phyloP scores from a whole-genome alignment of 192 early-diverging fungal genomes.

The Coemansia sp. region DNA sequence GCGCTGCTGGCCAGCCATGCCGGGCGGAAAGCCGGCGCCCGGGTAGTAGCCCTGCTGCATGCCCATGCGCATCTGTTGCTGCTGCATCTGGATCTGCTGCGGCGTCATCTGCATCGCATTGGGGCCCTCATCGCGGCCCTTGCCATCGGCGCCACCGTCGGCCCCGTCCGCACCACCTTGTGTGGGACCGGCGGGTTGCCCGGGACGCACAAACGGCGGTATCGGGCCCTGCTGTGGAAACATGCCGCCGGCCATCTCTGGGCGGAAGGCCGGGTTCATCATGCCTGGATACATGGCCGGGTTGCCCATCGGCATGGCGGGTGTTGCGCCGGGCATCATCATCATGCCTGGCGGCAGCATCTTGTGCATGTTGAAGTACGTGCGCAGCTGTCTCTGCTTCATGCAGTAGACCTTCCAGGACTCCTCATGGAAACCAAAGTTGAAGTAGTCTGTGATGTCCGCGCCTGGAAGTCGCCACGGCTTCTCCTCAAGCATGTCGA shows the following conservation, averaged over 20 bases:
- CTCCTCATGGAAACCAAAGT: constrained; percentile 97
- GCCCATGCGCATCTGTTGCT: constrained; percentile 37
- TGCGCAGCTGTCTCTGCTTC: constrained; percentile 88
- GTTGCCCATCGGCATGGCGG: constrained; percentile 27
- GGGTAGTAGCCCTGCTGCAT: constrained; percentile 36
- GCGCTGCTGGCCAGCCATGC: constrained; percentile 29
- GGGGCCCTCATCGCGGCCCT: constrained; percentile 5
- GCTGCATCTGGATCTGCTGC: constrained; percentile 25
- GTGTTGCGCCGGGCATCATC: constrained; percentile 31
- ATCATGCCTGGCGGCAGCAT: constrained; percentile 52
- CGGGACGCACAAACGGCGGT: constrained; percentile 26
- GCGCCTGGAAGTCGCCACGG: constrained; percentile 91
- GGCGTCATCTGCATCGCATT: constrained; percentile 20
- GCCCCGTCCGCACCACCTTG: background rate
- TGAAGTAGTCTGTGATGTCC: constrained; percentile 99
- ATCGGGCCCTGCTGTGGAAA: constrained; percentile 26
- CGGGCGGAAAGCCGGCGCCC: constrained; percentile 15
- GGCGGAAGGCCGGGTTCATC: constrained; percentile 23
- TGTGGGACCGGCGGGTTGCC: constrained; percentile 1
- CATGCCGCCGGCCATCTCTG: constrained; percentile 39
- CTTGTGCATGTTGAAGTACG: constrained; percentile 61
- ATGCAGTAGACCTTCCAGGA: constrained; percentile 91
- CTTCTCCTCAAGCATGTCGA: constrained; percentile 93
- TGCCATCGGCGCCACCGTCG: constrained; percentile 4
- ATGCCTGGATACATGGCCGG: constrained; percentile 36